Evolutionary conservation across 495 filamentous ascomycete species (phyloP).

Genomic region (Barbatosphaeria neglecta): DNA sequence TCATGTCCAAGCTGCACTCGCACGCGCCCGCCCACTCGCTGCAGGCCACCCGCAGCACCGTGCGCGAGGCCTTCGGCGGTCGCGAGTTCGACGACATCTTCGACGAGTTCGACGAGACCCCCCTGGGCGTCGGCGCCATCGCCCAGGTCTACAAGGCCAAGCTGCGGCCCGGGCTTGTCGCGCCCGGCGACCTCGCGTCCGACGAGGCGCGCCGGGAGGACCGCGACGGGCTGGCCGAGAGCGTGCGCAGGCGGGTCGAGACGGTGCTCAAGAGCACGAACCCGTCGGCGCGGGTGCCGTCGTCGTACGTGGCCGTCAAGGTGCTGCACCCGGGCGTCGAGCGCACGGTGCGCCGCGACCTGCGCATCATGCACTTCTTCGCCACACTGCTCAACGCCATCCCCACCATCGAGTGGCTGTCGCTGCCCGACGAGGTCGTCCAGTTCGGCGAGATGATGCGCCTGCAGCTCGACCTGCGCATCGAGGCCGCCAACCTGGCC

Average conservation of each 20-base stretch:
- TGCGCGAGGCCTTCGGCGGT: constrained; percentile 70
- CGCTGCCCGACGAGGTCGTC: constrained; percentile 82
- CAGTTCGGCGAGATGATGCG: constrained; percentile 99
- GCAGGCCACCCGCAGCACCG: constrained; percentile 62
- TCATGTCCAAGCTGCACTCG: constrained; percentile 93
- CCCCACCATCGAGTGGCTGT: constrained; percentile 95
- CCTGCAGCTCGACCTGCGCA: constrained; percentile 86
- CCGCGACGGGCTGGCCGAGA: constrained; percentile 45
- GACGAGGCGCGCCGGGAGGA: constrained; percentile 41
- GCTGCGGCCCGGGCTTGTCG: constrained; percentile 67
- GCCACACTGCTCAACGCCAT: constrained; percentile 73
- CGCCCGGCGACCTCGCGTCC: constrained; percentile 45
- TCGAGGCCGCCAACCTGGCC: constrained; percentile 82
- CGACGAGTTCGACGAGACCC: constrained; percentile 86
- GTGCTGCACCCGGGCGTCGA: constrained; percentile 91
- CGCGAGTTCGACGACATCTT: constrained; percentile 83
- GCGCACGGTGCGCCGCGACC: constrained; percentile 72
- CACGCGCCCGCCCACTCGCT: constrained; percentile 87
- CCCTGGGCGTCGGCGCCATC: constrained; percentile 90
- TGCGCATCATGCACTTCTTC: constrained; percentile 91
- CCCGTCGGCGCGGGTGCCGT: constrained; percentile 73
- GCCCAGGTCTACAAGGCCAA: constrained; percentile 97
- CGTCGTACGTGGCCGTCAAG: constrained; percentile 90
- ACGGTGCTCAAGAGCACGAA: constrained; percentile 73
- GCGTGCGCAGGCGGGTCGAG: constrained; percentile 72